Base-by-base conservation (phyloP, 208 protist genomes). In the Acanthamoeba polyphaga region DNA sequence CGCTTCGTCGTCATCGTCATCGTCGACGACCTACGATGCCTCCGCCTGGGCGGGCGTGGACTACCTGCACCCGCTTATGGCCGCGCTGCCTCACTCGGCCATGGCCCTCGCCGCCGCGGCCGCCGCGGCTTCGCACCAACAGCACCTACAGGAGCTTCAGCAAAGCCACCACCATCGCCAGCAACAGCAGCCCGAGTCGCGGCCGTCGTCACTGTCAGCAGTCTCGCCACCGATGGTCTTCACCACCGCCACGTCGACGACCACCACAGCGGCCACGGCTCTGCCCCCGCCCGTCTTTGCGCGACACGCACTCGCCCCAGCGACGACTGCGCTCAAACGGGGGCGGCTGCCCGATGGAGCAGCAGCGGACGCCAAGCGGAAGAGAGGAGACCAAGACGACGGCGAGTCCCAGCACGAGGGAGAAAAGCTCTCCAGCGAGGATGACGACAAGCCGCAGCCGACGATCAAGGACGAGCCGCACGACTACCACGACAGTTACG, bases 381-480 rank as follows among this genome's bases (percentile, higher is more conserved):
- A 0, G 2, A 58, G 53, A 58, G 62, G 24, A 9, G 62, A 68
- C 24, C 60, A 38, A 38, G 22, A 3, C 1, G 1, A 62, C 58
- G 22, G 22, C 19, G 19, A 10, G 58, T 62, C 0, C 19, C 58
- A 24, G 19, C 0, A 62, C 13, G 58, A 62, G 6, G 22, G 22
- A 12, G 58, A 62, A 24, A 15, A 62, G 22, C 22, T n/a, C n/a
- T n/a, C 12, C 27, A 68, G 70, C 70, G 70, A 80, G 0, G 19
- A 80, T 4, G 12, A 5, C 34, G 70, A 80, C 70, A 51, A 17
- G 12, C 17, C 70, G 38, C 70, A 34, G 70, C 34, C 29, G 3
- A 9, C 34, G 3, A 80, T 80, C 70, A 80, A 80, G 38, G 70
- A 34, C 70, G 70, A 80, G 32, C 70, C 70, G 29, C 70, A 80